Evolutionary conservation across 164 flowering plant genomes (phyloP), one percentile per base, ranked within the genome.

Genomic region (Malania oleifera): DNA sequence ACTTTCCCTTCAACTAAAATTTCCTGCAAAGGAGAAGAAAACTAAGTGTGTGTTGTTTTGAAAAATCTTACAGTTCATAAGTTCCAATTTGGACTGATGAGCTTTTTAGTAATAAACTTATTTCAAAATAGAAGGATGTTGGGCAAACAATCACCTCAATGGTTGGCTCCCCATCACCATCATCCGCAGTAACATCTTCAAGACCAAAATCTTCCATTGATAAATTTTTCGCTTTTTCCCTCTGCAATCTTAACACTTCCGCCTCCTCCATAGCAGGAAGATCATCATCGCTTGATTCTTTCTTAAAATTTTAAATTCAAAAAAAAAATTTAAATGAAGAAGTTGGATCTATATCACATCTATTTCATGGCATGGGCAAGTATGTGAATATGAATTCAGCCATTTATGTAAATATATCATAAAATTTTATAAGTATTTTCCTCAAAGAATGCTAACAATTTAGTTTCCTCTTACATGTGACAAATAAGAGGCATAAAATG

Each of bases 221-320:
- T 47, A 83, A 72, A 41, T 60, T 43, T 60, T 78, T 67, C 52
- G 82, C 85, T 20, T 41, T 77, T 62, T 82, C 77, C 55, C 43
- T 77, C 60, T 80, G 89, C 76, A 82, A 19, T 39, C 75, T 73
- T 49, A 75, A 5, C 51, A 72, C 96, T 69, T 79, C 95, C 8
- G 61, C 81, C 70, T 86, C 97, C 68, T 93, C 98, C 57, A 74
- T 83, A 18, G 65, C 77, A 59, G 63, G 74, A 22, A 56, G 60
- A 10, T 89, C 97, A 63, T 89, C 96, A 59, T 86, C 95, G 41
- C 88, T 82, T 62, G 91, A 85, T 65, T 78, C 76, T 55, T 72
- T 23, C 92, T 86, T 51, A 27, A 61, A 38, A 60, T 26, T 24
- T 26, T 24, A 7, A 10, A 38, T 50, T 45, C 27, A 40, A 56